Evolutionary conservation across 805 yeast species (phyloP).

Genomic region (Kluyveromyces lactis): DNA sequence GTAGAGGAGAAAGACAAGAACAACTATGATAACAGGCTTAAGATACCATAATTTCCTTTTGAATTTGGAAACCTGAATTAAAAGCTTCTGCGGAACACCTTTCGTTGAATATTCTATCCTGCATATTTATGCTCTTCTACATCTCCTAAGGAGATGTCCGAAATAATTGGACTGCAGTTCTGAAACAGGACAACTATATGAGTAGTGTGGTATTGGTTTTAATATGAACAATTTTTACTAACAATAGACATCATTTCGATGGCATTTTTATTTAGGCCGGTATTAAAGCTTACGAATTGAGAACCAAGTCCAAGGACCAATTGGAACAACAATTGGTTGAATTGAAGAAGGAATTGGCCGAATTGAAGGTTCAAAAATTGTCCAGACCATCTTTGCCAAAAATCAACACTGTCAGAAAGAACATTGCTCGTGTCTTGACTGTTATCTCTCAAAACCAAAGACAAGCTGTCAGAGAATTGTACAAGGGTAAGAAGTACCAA

Average conservation of each 20-base stretch:
- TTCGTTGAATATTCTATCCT: too few species aligned
- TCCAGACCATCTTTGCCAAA: constrained; percentile 90
- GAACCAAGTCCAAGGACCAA: constrained; percentile 95
- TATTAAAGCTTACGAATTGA: constrained; percentile 91
- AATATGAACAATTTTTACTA: not conserved
- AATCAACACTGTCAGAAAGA: constrained; percentile 95
- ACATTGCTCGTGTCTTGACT: constrained; percentile 97
- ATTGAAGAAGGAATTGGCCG: constrained; percentile 93
- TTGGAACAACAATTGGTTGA: constrained; percentile 90
- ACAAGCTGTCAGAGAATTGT: constrained; percentile 87
- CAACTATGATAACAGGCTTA: too few species aligned
- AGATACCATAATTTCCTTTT: too few species aligned
- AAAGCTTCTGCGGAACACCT: too few species aligned
- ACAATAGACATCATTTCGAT: not conserved
- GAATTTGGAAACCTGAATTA: too few species aligned
- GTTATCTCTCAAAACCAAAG: constrained; percentile 95
- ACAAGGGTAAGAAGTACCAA: constrained; percentile 89
- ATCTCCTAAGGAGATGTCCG: too few species aligned
- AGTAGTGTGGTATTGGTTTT: too few species aligned
- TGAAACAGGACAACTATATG: too few species aligned
- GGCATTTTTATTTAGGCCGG: constrained; percentile 50
- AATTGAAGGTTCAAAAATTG: constrained; percentile 92
- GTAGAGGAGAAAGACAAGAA: too few species aligned
- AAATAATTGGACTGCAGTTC: too few species aligned
- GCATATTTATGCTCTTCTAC: too few species aligned